Base-by-base conservation (phyloP, 805 yeast species). In the Wickerhamomyces ciferrii region DNA sequence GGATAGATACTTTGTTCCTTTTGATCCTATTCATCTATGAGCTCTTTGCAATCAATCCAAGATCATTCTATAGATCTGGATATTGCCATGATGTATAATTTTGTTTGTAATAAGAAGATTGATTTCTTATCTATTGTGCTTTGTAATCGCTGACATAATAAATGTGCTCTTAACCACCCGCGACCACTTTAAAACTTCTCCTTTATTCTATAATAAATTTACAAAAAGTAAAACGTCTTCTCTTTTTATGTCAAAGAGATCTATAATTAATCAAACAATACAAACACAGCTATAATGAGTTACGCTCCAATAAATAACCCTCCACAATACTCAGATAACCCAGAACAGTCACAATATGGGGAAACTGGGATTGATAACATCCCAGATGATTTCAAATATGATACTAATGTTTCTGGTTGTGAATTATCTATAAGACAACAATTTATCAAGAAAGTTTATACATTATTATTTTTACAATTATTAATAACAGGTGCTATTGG, bases 331-430 rank as follows among this genome's bases (percentile, higher is more conserved):
- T 21, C 58, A 8, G 61, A 57, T 36, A 45, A 48, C 13, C 41
- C 55, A 11, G 50, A 49, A 10, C 24, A 13, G 29, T 19, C 36
- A 19, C 19, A 8, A 37, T 20, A 35, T 35, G 38, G 25, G 3
- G 25, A 37, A 21, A 13, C 39, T 7, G 39, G 39, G 17, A 24
- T 15, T 3, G 50, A 51, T 18, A 48, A 56, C 51, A 58, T 76
- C 41, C 83, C 84, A 4, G 86, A 88, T 54, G 96, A 87, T 65
- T 89, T 88, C 78, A 89, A 88, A 62, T 87, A 83, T 64, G 79
- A 85, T 32, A 84, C 85, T 7, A 75, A 78, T 44, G 95, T 89
- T 21, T 79, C 89, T 4, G 81, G 85, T 29, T 87, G 96, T 65
- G 87, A 84, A 48, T 68, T 87, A 43, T 79, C 84, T 15, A 72